Conservation (phyloP, 495 filamentous ascomycete species). For the Gamarada debralockiae region DNA sequence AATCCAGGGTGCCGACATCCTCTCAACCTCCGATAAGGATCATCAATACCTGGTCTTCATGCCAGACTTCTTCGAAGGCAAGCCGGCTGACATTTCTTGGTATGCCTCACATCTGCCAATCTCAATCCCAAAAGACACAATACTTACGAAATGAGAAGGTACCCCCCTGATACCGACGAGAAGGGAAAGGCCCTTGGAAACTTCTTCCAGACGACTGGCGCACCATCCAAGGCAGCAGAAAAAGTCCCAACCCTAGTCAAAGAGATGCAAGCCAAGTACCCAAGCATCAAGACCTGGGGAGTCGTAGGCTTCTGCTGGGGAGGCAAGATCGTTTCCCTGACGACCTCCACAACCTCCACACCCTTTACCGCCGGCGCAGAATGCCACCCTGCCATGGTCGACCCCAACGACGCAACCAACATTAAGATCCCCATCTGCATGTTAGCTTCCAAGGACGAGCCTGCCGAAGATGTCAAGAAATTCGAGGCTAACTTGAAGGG, state of each 20-base stretch:
- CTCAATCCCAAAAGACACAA: not conserved
- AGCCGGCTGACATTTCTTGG: conserved; percentile 51
- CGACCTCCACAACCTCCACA: conserved; percentile 53
- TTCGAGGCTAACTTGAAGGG: conserved; percentile 65
- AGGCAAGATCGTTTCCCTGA: conserved; percentile 62
- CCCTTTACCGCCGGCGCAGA: conserved; percentile 67
- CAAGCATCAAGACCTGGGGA: conserved; percentile 71
- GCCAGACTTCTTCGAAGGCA: conserved; percentile 65
- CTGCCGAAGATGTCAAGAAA: conserved; percentile 59
- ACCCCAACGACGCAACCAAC: conserved; percentile 64
- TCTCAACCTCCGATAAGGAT: conserved; percentile 50
- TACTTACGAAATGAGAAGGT: conserved; percentile 34
- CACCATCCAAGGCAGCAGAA: conserved; percentile 56
- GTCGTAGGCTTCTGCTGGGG: conserved; percentile 96
- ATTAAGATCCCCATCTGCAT: conserved; percentile 63
- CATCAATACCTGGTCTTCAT: conserved; percentile 62
- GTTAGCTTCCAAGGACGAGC: conserved; percentile 67
- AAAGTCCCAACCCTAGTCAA: conserved; percentile 62
- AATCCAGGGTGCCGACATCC: conserved; percentile 66
- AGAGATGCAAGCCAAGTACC: conserved; percentile 48
- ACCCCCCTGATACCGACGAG: conserved; percentile 77
- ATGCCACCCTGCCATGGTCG: conserved; percentile 85
- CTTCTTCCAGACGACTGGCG: conserved; percentile 72
- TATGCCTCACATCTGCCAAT: too few relatives aligned
- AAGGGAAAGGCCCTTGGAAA: conserved; percentile 69